Percentiles rank a stretch among this genome's conserved stretches.
These are phyloP conservation scores for Quercus dentata DNA, from an alignment of 306 rosid species.

Conservation along the genomic window DNA sequence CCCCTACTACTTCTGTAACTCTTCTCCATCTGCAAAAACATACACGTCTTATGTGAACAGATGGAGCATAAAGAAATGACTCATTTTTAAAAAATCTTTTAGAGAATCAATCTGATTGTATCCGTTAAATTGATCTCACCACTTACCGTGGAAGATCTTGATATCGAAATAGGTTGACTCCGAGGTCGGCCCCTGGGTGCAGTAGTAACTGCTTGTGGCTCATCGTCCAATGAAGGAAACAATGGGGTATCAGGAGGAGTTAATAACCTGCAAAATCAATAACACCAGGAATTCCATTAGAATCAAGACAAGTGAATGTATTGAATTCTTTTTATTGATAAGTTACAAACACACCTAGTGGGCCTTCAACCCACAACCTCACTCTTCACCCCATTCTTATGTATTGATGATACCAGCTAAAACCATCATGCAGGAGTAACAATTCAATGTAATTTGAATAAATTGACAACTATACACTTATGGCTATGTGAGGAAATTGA, in stretches of 20 bases:
- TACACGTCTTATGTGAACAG: constrained; percentile 4
- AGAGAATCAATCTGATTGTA: constrained; percentile 13
- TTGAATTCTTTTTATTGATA: too few species aligned
- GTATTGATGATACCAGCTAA: background rate
- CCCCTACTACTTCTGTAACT: constrained; percentile 81
- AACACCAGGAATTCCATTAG: constrained; percentile 21
- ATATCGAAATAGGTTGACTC: constrained; percentile 82
- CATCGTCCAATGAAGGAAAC: constrained; percentile 80
- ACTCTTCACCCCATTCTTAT: too few species aligned
- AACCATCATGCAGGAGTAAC: background rate
- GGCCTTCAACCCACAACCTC: too few species aligned
- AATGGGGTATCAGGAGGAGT: constrained; percentile 90
- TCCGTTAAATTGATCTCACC: constrained; percentile 16
- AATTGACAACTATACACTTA: background rate
- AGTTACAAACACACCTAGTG: too few species aligned
- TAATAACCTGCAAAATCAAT: constrained; percentile 55
- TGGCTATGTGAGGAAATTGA: background rate
- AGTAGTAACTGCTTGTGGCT: constrained; percentile 38
- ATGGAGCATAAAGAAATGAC: constrained; percentile 11
- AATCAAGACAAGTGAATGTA: constrained; percentile 3
- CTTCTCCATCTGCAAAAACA: constrained; percentile 67
- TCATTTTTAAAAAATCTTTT: background rate
- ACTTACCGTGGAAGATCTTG: constrained; percentile 80
- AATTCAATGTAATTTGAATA: background rate
- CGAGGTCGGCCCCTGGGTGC: constrained; percentile 70